Evolutionary conservation across 1,284 basidiomycete genomes (phyloP).

Genomic region (Microbotryomycetes sp.): DNA sequence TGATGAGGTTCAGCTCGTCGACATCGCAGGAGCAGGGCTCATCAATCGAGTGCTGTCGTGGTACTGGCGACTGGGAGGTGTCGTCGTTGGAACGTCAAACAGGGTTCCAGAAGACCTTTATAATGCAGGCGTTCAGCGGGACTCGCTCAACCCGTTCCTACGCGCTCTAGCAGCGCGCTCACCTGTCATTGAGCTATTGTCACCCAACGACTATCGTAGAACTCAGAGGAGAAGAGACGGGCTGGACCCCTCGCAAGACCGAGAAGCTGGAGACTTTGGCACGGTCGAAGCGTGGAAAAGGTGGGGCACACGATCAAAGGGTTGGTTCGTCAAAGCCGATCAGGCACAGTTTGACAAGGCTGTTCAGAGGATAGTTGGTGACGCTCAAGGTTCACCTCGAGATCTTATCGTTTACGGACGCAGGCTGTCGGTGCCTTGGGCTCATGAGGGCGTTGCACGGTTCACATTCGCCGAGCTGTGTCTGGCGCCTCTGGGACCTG

Average conservation of each 20-base stretch:
- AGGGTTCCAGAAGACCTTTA: constrained; percentile 49
- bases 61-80: constrained; percentile 68
- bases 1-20: constrained; percentile 65
- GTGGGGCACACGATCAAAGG: constrained; percentile 19
- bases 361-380: constrained; percentile 35
- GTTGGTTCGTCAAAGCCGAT: constrained; percentile 34
- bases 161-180: constrained; percentile 57
- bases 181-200: constrained; percentile 53
- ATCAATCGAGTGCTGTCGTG: constrained; percentile 63
- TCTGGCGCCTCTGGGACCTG: constrained; percentile 57
- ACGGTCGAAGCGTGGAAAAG: constrained; percentile 25
- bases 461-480: constrained; percentile 59
- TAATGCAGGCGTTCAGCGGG: constrained; percentile 59
- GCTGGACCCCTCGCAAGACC: background rate
- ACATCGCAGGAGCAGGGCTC: constrained; percentile 48
- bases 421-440: constrained; percentile 48
- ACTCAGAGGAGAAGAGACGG: constrained; percentile 16
- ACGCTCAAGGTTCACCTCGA: constrained; percentile 4
- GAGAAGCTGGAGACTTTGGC: constrained; percentile 15
- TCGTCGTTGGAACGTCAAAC: constrained; percentile 51
- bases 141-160: constrained; percentile 53
- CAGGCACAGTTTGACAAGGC: constrained; percentile 38
- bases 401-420: constrained; percentile 49
- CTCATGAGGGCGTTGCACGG: constrained; percentile 45
- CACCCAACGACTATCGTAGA: constrained; percentile 38